A percentile compares a stretch with the other conserved stretches of the same genome.
phyloP scores from a whole-genome alignment of 148 eudicot genomes.

The Talinum fruticosum region DNA sequence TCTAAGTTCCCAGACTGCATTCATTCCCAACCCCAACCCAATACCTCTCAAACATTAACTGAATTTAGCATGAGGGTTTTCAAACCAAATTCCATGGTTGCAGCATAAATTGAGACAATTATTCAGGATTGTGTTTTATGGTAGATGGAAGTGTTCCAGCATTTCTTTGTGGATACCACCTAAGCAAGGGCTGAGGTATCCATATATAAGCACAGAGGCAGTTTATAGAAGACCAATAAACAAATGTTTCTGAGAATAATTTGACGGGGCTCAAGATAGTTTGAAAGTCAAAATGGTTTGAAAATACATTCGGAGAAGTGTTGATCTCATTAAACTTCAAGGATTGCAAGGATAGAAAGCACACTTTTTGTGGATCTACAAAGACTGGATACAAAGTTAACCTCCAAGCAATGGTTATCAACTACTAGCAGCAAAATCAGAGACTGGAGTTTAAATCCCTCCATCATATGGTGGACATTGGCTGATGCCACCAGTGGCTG shows the following conservation, averaged over 20 bases:
- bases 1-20: no score
- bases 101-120: no score
- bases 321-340: neutral
- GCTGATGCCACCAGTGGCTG: neutral
- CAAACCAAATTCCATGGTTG: neutral
- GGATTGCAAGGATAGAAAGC: no score
- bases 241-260: neutral
- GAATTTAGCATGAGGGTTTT: no score
- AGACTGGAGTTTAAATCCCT: neutral
- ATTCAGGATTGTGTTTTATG: neutral
- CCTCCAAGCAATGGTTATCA: neutral
- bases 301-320: neutral
- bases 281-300: neutral
- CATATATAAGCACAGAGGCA: no score
- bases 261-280: neutral
- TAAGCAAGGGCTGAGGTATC: no score
- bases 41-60: no score
- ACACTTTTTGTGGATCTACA: neutral
- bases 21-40: no score
- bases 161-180: no score
- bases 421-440: neutral
- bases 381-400: neutral
- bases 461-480: neutral
- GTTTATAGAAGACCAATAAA: neutral
- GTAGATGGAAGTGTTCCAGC: neutral